Evolutionary conservation across 2,329 filamentous ascomycete species (phyloP), one percentile per base, ranked within the genome.

Genomic region (Penicillium janthinellum): DNA sequence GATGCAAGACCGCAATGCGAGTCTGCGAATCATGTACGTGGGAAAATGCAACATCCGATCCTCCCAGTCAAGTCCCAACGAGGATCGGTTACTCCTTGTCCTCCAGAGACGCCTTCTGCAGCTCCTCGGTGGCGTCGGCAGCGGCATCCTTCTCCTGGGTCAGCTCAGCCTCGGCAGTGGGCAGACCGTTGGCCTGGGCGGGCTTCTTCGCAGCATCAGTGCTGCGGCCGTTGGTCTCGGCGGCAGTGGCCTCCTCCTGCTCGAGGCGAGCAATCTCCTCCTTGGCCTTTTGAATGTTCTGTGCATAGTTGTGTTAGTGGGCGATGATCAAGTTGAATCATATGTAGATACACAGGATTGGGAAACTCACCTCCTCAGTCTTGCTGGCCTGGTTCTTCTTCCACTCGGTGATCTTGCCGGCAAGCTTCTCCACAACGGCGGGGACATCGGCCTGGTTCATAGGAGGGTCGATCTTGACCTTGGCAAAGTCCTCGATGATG

Each of bases 201-300:
- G 80, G 79, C 74, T 86, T 85, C 75, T 83, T 83, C 31, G 78
- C 78, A n/a, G 75, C 75, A 50, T 83, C 82, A 79, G 82, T 67
- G 76, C 73, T 39, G 73, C 79, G 66, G 75, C 78, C 63, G 77
- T 78, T 64, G 54, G 67, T 56, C 64, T 73, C 57, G 54, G 70
- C 47, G 78, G 78, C 64, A 82, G 82, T 62, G 65, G 85, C 82
- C 57, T 88, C 87, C 75, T 97, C 94, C 57, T 84, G 81, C 68
- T 88, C 86, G 45, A 98, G 86, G 68, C 88, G 88, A 75, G 93
- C 91, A 64, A 99, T 96, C 78, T 97, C 92, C 79, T 94, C 94
- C 83, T 96, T 90, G 62, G 95, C 95, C 80, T 97, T 96, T 65
- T 92, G 91, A 62, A 98, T 89, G 83, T 99, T 99, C 95, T 98